Conservation (phyloP, 2,329 filamentous ascomycete genomes). For the Phialophora tarda region DNA sequence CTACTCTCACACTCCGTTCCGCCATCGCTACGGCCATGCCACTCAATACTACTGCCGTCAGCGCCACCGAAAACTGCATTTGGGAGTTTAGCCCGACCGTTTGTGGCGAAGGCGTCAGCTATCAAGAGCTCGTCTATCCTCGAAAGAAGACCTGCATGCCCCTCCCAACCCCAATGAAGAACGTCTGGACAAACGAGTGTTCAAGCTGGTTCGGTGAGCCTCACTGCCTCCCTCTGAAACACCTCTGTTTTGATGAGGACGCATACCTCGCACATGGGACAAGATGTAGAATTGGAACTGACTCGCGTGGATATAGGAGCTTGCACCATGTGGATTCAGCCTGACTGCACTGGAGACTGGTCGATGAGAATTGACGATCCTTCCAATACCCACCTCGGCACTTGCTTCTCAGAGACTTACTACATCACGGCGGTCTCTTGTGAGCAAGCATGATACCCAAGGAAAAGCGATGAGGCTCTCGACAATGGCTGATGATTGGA, state of each 20-base stretch:
- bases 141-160: slow-evolving; percentile 9
- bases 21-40: background rate
- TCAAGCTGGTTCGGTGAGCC: slow-evolving; percentile 13
- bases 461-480: background rate
- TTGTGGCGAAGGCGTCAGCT: slow-evolving; percentile 11
- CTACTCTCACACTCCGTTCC: background rate
- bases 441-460: background rate
- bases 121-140: slow-evolving; percentile 13
- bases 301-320: slow-evolving; percentile 4
- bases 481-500: background rate
- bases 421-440: slow-evolving; percentile 21
- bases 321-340: slow-evolving; percentile 20
- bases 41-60: background rate
- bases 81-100: slow-evolving; percentile 18
- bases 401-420: slow-evolving; percentile 16
- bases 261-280: background rate
- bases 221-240: background rate
- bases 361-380: slow-evolving; percentile 17
- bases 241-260: background rate
- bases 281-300: background rate
- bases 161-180: slow-evolving; percentile 12
- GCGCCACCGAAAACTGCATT: background rate
- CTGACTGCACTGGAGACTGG: slow-evolving; percentile 16
- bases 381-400: slow-evolving; percentile 9
- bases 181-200: slow-evolving; percentile 14